Evolutionary conservation across 2,329 filamentous ascomycete species (phyloP).

Genomic region (Ophiostoma himal-ulmi): DNA sequence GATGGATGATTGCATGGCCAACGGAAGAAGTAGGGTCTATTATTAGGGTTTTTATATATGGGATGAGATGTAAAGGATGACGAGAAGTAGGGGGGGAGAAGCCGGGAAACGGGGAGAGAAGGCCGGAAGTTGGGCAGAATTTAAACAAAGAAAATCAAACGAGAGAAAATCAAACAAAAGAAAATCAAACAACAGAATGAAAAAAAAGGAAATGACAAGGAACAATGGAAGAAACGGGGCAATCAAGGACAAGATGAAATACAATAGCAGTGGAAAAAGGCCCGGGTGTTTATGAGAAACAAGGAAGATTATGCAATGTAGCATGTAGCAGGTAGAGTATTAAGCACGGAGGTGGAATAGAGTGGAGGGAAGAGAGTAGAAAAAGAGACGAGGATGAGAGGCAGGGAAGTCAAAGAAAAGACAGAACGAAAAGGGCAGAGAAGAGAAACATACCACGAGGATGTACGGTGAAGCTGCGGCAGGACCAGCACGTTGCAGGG

Average conservation of each 20-base stretch:
- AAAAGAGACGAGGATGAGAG: neutral
- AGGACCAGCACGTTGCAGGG: slow-evolving; percentile 5
- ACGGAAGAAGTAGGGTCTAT: slow-evolving; percentile 2
- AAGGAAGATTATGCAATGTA: slow-evolving; percentile 1
- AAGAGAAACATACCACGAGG: neutral
- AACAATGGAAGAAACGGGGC: neutral
- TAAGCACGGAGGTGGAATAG: neutral
- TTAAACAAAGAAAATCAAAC: neutral
- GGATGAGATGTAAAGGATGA: neutral
- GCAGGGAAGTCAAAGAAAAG: neutral
- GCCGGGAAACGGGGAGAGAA: neutral
- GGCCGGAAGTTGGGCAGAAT: neutral
- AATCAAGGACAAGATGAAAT: neutral
- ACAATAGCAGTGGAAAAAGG: neutral
- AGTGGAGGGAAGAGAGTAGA: neutral
- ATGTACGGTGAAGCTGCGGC: slow-evolving; percentile 1
- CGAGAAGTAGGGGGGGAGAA: neutral
- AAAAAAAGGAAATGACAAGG: neutral
- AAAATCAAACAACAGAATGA: neutral
- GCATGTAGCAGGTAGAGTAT: neutral
- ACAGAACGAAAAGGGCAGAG: neutral
- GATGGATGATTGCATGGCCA: neutral
- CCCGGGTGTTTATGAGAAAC: neutral
- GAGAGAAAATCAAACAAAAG: neutral
- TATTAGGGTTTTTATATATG: neutral